Base-by-base conservation (phyloP, 306 rosid species). In the Dicorynia guianensis region DNA sequence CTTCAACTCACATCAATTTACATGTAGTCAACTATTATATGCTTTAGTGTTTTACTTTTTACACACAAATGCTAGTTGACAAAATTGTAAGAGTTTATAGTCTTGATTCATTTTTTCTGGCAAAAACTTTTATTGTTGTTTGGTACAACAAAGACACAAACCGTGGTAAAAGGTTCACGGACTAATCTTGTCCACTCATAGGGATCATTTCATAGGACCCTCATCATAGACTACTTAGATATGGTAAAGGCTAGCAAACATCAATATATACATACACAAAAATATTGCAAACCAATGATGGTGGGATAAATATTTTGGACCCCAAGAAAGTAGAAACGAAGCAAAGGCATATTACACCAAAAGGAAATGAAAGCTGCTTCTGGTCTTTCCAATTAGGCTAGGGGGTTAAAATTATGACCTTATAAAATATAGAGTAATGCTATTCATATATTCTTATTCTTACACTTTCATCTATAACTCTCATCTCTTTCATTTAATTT, bases 121-220 rank as follows among this genome's bases (percentile, higher is more conserved):
- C 39, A 10, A 18, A 64, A 11, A 36, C 54, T 42, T 64, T 34
- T 19, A 64, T 42, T 10, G 19, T 19, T 44, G 70, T 64, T 64
- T 44, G 13, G 56, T 13, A 65, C 48, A 44, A 65, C 6, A 65
- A 9, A 65, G 56, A 65, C 71, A 65, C 25, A 53, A 65, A 46
- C 39, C 54, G 71, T 36, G 20, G 70, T 19, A 64, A 43, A 43
- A 40, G 70, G 36, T 40, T 18, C 70, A 44, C 9, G 38, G 40
- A 25, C 56, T 10, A 65, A 12, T 65, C 47, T 25, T 65, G 55
- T 65, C 71, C 71, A 65, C 71, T 65, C 20, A 44, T 7, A 9
- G 25, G 71, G 48, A 65, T 65, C 56, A 43, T 65, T 63, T 65
- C 54, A 54, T 65, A 65, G 71, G 71, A 8, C 30, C 71, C 71